These are phyloP conservation scores for Ceratorhiza oryzae-sativae DNA, from an alignment of 1,284 basidiomycete genomes.

Conservation along the genomic window DNA sequence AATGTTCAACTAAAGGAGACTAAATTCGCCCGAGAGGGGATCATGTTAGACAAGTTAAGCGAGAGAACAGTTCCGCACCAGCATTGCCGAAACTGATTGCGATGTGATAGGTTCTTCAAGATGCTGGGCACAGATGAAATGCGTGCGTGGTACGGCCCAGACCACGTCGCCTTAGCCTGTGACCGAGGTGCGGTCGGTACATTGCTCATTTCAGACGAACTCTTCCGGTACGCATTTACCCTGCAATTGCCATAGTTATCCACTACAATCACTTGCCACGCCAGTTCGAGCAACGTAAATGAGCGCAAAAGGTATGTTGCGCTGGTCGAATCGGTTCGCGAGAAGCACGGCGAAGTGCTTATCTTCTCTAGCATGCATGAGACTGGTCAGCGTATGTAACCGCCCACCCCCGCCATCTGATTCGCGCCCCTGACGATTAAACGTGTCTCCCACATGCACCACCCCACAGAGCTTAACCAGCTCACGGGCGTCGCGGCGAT, in stretches of 20 bases:
- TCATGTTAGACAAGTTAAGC: constrained; percentile 82
- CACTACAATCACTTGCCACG: not conserved
- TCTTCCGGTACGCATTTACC: constrained; percentile 74
- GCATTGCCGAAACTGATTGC: constrained; percentile 12
- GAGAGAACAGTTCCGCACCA: constrained; percentile 12
- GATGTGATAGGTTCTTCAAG: constrained; percentile 82
- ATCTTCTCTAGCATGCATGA: constrained; percentile 99
- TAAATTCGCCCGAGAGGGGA: constrained; percentile 95
- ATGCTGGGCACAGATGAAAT: constrained; percentile 95
- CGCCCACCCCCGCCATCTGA: constrained; percentile 16
- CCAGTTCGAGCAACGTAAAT: constrained; percentile 75
- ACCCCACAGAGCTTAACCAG: constrained; percentile 84
- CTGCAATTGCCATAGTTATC: constrained; percentile 1
- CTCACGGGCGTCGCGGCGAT: constrained; percentile 96
- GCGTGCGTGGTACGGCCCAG: constrained; percentile 98
- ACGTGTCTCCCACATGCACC: constrained; percentile 2
- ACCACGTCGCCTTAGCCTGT: constrained; percentile 90
- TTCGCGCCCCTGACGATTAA: constrained; percentile 26
- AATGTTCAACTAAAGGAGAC: constrained; percentile 88
- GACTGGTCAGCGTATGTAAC: constrained; percentile 85
- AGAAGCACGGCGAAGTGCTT: constrained; percentile 89
- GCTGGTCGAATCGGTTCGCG: constrained; percentile 88
- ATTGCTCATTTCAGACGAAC: constrained; percentile 91
- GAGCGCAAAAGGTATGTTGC: constrained; percentile 84
- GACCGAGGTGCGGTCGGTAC: constrained; percentile 95